phyloP scores from a whole-genome alignment of 2,329 filamentous ascomycete species.

The Xylariaceae sp. region DNA sequence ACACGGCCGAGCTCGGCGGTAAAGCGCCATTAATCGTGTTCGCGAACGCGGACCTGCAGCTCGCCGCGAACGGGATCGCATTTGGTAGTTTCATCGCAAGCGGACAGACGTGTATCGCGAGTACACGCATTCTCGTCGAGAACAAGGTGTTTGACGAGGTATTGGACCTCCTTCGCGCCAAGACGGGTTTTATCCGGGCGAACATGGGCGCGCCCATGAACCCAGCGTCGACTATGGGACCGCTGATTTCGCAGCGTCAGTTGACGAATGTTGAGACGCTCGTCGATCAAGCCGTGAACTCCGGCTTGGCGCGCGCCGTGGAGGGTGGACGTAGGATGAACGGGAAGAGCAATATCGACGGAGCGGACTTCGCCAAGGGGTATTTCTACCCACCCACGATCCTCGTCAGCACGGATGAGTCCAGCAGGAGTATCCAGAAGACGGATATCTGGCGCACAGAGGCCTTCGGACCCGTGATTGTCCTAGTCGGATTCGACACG shows the following conservation, averaged over 20 bases:
- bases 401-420: constrained; percentile 42
- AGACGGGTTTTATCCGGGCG: constrained; percentile 50
- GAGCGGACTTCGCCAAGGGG: constrained; percentile 47
- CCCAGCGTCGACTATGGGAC: constrained; percentile 56
- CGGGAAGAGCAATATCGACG: constrained; percentile 45
- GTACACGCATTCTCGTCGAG: constrained; percentile 70
- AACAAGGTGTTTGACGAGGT: constrained; percentile 61
- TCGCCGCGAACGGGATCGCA: constrained; percentile 64
- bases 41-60: constrained; percentile 57
- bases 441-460: constrained; percentile 75
- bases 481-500: constrained; percentile 68
- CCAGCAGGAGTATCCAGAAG: constrained; percentile 57
- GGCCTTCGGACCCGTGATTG: constrained; percentile 76
- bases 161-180: constrained; percentile 56
- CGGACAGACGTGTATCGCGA: constrained; percentile 59
- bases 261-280: constrained; percentile 64
- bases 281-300: constrained; percentile 56
- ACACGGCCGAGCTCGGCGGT: constrained; percentile 67
- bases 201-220: constrained; percentile 56
- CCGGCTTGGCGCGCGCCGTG: constrained; percentile 35
- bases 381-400: constrained; percentile 82
- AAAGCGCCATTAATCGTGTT: constrained; percentile 67
- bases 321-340: constrained; percentile 46
- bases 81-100: constrained; percentile 53
- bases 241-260: constrained; percentile 56